These are phyloP conservation scores for Chalciporus piperatus DNA, from an alignment of 768 basidiomycete species.

Conservation along the genomic window DNA sequence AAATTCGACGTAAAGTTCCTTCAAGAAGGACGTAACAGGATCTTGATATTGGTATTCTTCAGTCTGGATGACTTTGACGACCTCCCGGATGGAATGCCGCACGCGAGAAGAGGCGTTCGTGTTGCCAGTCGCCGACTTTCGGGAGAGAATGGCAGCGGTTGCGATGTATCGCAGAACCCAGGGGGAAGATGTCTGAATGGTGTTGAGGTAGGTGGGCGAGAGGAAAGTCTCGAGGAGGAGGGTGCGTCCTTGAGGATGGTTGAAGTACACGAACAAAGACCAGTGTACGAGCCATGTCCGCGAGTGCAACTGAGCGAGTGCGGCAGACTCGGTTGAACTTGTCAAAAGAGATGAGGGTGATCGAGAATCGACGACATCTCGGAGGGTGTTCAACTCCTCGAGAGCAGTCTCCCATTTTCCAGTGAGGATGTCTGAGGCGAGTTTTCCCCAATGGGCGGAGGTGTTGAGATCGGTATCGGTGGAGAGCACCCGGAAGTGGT, in stretches of 20 bases:
- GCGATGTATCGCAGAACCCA: conserved; percentile 96
- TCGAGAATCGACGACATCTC: conserved; percentile 86
- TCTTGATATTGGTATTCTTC: conserved; percentile 97
- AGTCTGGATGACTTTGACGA: conserved; percentile 90
- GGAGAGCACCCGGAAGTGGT: conserved; percentile 97
- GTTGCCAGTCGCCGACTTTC: conserved; percentile 59
- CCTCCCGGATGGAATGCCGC: conserved; percentile 84
- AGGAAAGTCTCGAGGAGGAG: conserved; percentile 96
- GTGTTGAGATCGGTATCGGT: conserved; percentile 91
- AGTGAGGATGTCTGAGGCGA: conserved; percentile 92
- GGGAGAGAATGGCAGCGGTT: conserved; percentile 88
- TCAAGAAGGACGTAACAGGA: conserved; percentile 89
- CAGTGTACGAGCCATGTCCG: conserved; percentile 97
- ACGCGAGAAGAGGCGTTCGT: conserved; percentile 63
- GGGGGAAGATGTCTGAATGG: conserved; percentile 92
- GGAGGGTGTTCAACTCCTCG: conserved; percentile 92
- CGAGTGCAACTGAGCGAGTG: conserved; percentile 85
- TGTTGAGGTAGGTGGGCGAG: conserved; percentile 94
- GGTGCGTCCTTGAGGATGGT: conserved; percentile 87
- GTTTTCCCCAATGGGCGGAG: conserved; percentile 98
- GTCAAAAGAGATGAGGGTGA: conserved; percentile 49
- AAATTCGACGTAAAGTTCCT: conserved; percentile 92
- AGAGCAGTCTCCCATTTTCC: conserved; percentile 95
- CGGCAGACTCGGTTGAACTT: conserved; percentile 55
- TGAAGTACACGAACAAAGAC: conserved; percentile 98